Conservation (phyloP, 148 eudicot genomes). For the Agrostemma githago region DNA sequence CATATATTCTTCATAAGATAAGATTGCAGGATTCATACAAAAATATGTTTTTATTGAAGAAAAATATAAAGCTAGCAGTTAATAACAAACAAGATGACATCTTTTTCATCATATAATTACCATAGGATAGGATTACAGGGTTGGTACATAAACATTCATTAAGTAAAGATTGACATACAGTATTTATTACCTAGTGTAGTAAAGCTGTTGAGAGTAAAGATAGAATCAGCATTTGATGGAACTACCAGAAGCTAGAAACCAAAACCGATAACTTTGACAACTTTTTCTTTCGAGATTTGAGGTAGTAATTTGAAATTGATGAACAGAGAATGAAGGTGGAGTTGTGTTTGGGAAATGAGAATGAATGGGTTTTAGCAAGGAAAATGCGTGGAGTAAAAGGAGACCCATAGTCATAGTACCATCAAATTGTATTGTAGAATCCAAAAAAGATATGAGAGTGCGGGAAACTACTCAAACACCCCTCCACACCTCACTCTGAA, state of each 20-base stretch:
- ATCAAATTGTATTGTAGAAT: background rate
- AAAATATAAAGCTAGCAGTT: too few relatives aligned
- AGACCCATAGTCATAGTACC: background rate
- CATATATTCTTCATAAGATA: background rate
- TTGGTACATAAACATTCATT: too few relatives aligned
- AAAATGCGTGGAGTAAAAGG: background rate
- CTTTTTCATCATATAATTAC: background rate
- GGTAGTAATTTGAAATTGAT: background rate
- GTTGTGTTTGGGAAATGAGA: too few relatives aligned
- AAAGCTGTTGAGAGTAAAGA: background rate
- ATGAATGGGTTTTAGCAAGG: background rate
- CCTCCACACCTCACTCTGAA: background rate
- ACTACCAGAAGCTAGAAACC: too few relatives aligned
- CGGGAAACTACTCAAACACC: background rate
- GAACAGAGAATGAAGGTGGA: background rate
- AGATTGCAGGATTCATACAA: background rate
- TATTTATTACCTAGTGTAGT: background rate
- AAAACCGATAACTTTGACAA: background rate
- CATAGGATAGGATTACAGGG: conserved; percentile 1
- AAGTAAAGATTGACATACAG: background rate
- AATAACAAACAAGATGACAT: conserved; percentile 5
- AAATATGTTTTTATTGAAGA: background rate
- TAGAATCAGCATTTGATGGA: too few relatives aligned
- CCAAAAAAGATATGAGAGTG: background rate
- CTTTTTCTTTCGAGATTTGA: background rate